Evolutionary conservation across 2,329 filamentous ascomycete genomes (phyloP).

Genomic region (Fusarium fracticaudum): DNA sequence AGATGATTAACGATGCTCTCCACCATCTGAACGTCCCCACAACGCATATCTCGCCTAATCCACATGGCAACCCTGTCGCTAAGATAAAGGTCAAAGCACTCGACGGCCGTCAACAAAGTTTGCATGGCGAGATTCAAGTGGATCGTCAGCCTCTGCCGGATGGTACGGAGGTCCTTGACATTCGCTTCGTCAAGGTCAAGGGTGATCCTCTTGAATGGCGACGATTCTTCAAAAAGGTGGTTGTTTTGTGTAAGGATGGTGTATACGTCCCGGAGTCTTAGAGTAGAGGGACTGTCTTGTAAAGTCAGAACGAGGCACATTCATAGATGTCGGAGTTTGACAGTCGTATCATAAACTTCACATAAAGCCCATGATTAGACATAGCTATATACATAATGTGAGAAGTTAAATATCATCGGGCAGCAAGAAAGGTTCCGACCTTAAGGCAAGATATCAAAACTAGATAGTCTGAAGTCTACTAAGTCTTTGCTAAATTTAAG

Average conservation of each 20-base stretch:
- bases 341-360: neutral
- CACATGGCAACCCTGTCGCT: constrained; percentile 65
- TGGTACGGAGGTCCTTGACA: constrained; percentile 75
- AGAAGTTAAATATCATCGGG: no score
- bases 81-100: constrained; percentile 78
- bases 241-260: constrained; percentile 84
- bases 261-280: constrained; percentile 66
- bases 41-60: constrained; percentile 57
- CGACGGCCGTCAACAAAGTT: constrained; percentile 75
- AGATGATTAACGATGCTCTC: constrained; percentile 81
- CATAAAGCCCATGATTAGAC: constrained; percentile 5
- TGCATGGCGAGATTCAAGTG: constrained; percentile 80
- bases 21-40: constrained; percentile 86
- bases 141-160: constrained; percentile 70
- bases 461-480: no score
- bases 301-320: neutral
- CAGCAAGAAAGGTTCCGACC: no score
- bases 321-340: neutral
- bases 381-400: neutral
- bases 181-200: constrained; percentile 92
- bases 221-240: constrained; percentile 96
- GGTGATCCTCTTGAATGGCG: constrained; percentile 97
- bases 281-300: constrained; percentile 38
- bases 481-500: no score
- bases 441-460: no score